A percentile compares a stretch with the other conserved stretches of the same genome.
Evolutionary conservation across 2,329 filamentous ascomycete species (phyloP).

Genomic region (Cordyceps tenuipes): DNA sequence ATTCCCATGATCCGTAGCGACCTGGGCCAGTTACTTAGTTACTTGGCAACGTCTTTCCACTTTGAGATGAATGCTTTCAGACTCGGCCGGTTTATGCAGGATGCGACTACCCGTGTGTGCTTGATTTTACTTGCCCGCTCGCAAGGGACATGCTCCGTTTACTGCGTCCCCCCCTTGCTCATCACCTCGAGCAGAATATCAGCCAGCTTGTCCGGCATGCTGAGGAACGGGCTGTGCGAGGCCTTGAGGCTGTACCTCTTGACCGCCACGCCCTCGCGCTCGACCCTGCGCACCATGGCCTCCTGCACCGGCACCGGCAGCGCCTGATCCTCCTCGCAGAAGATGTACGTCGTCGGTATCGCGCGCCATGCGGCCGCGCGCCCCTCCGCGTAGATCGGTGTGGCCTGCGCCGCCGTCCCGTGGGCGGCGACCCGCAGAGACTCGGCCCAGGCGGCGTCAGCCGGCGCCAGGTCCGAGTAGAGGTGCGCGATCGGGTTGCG

Average conservation of each 20-base stretch:
- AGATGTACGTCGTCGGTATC: neutral
- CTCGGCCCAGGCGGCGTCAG: neutral
- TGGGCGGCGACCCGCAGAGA: neutral
- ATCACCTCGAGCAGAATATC: neutral
- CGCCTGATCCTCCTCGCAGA: neutral
- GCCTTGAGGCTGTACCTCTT: neutral
- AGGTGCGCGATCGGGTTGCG: neutral
- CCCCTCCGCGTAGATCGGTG: neutral
- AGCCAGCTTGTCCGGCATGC: neutral
- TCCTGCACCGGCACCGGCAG: neutral
- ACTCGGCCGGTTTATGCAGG: no score
- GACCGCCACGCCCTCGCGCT: neutral
- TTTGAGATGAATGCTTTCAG: no score
- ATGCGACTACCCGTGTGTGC: no score
- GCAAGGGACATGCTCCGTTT: no score
- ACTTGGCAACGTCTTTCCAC: no score
- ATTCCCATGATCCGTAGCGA: no score
- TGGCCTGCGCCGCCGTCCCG: neutral
- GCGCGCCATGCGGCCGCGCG: neutral
- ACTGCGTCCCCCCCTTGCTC: neutral
- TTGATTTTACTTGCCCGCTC: no score
- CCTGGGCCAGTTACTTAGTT: no score
- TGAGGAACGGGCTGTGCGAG: neutral
- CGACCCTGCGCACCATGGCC: neutral
- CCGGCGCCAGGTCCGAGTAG: neutral